Conservation (phyloP, 1,284 basidiomycete genomes). For the Leccinum angustisporum region DNA sequence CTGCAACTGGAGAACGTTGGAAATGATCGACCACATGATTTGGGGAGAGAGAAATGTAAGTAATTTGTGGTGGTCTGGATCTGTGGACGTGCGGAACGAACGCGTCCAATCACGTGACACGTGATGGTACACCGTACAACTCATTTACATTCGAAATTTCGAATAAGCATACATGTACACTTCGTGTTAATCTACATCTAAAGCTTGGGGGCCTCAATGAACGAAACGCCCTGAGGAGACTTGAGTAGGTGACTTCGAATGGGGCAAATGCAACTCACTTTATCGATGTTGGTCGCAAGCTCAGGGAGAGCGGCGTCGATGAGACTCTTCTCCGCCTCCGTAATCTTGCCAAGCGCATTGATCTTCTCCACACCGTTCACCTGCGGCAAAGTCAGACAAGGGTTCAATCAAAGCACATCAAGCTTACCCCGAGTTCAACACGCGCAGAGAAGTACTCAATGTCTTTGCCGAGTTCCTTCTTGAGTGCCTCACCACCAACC, state of each 20-base stretch:
- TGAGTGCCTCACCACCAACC: constrained; percentile 62
- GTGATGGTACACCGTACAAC: neutral
- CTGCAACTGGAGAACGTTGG: constrained; percentile 50
- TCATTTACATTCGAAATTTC: neutral
- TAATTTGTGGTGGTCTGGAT: neutral
- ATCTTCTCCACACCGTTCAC: constrained; percentile 83
- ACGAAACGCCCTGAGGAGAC: constrained; percentile 35
- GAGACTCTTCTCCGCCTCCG: constrained; percentile 71
- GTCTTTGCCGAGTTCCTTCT: constrained; percentile 63
- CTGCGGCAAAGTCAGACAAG: constrained; percentile 38
- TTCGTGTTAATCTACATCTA: constrained; percentile 27
- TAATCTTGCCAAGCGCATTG: constrained; percentile 70
- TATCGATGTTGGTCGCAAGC: constrained; percentile 77
- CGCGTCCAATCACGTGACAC: neutral
- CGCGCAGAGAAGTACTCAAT: constrained; percentile 84
- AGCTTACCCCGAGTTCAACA: constrained; percentile 80
- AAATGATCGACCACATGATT: constrained; percentile 68
- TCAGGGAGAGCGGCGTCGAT: constrained; percentile 82
- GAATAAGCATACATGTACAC: constrained; percentile 28
- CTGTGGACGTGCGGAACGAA: neutral
- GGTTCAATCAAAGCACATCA: constrained; percentile 7
- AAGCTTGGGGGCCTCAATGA: constrained; percentile 39
- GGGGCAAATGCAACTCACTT: constrained; percentile 40
- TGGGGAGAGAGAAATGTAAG: neutral
- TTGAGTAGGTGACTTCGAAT: neutral